Evolutionary conservation across 2,329 filamentous ascomycete species (phyloP), one percentile per base, ranked within the genome.

Genomic region (Aspergillus oerlinghausenensis): DNA sequence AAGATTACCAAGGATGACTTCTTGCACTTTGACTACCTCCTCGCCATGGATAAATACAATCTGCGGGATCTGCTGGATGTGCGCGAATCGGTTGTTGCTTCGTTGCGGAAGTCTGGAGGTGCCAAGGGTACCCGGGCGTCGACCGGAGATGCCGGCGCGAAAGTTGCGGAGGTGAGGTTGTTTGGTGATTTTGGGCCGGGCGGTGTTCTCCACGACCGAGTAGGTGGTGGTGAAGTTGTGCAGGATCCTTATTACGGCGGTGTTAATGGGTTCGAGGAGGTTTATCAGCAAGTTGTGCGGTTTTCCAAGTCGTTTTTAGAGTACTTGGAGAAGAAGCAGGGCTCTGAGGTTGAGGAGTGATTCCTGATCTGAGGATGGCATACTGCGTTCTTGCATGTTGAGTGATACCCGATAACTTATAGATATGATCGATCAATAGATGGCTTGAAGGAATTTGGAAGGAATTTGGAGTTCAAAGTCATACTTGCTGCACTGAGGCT

Each of bases 161-260:
- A 70, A 42, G 56, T 81, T 25, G 81, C 79, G 0, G 77, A 78
- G 56, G 84, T 96, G 53, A 87, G 89, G 80, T 76, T 97, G 50
- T 97, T 94, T 77, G 94, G 94, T 32, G 88, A 92, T 65, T 92
- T 89, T 67, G 89, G 88, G 3, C 84, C 60, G 79, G 35, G 83
- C 70, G 68, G 83, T 75, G 65, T 63, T 26, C 40, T 76, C 51
- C 66, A 69, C 60, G 66, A 69, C 23, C 68, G 67, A 19, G 65
- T 72, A 11, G 74, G 73, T 8, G 72, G 69, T 64, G 80, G 82
- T 21, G 89, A 96, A 77, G 82, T 90, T 50, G 86, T 97, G 8
- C 79, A 84, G 57, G 94, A 97, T 73, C 94, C 94, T 14, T 99
- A 97, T 76, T 97, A 97, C 73, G 92, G 90, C n/a, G 91, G 85